Base-by-base conservation (phyloP, 2,329 filamentous ascomycete species). In the Fusarium globosum region DNA sequence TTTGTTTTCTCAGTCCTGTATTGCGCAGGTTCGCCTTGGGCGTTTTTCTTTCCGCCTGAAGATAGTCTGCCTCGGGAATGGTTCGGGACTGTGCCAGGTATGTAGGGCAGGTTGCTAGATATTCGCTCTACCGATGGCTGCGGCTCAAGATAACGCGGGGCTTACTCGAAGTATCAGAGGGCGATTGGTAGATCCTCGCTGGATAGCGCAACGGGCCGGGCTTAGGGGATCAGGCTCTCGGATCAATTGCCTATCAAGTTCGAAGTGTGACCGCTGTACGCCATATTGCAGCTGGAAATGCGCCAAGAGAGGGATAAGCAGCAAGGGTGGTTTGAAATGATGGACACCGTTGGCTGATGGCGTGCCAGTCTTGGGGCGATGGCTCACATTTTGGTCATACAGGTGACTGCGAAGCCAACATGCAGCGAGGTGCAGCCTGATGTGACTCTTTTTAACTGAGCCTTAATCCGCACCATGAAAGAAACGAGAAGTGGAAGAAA, bases 61-160 rank as follows among this genome's bases (percentile, higher is more conserved):
- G 35, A 51, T 11, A 28, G 41, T 69, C 33, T 69, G 67, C 67
- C 58, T 69, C 16, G 51, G 9, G 33, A 20, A 23, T 61, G 33
- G n/a, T 38, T 49, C 5, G 14, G 5, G 28, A 14, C 30, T 49
- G 39, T 10, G 5, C 14, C 28, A 38, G 28, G 21, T 23, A 46
- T 51, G 42, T 10, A 2, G 38, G 49, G n/a, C 38, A 33, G 15
- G 28, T 53, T 51, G 48, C 23, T 56, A 52, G 51, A 68, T 69
- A 65, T 68, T 57, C 36, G 28, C 51, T 41, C 39, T 41, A 36
- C 8, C n/a, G 21, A 48, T 18, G 18, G 26, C 57, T 69, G 66
- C 65, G 51, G 64, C 66, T 69, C 45, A 39, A 43, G 35, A 28
- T 11, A 26, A 21, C 33, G 51, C 36, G 57, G 57, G 43, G 57